Base-by-base conservation (phyloP, 192 early-diverging fungal genomes). In the Polychytrium aggregatum region DNA sequence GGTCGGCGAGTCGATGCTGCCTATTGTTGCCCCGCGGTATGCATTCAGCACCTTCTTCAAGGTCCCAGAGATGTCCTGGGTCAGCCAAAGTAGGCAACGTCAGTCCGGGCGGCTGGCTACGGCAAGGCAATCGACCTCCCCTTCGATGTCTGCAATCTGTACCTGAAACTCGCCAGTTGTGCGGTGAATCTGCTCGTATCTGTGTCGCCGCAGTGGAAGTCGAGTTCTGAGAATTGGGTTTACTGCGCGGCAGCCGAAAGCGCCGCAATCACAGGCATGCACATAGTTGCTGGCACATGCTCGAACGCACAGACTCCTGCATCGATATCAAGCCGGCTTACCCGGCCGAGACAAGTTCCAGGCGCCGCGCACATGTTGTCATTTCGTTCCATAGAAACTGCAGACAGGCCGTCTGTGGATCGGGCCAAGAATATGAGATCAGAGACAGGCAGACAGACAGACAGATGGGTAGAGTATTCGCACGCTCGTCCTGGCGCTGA, bases 371-470 rank as follows among this genome's bases (percentile, higher is more conserved):
- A 17, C 9, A 25, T 6, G 17, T 24, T 38, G n/a, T 17, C 48
- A 63, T 63, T 27, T 57, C 48, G 20, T 46, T 51, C 42, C 60
- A 52, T 13, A 56, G 22, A 14, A 53, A 41, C 31, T 63, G 37
- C 30, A 50, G 45, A 35, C 52, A 44, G 11, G 49, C 47, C 17
- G 21, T 46, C 25, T 57, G 22, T 41, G 26, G 27, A 26, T 11
- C 21, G 21, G 21, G 34, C 27, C 31, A 17, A 22, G 45, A 13
- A 13, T 9, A 36, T 17, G 18, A 21, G 37, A 22, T 14, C 14
- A 31, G 45, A 13, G 13, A 48, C 40, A 20, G 17, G 18, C 41
- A 44, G n/a, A 25, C 24, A 30, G 8, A 48, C 29, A n/a, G 24
- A 21, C 29, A 22, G 37, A 9, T 53, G 10, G 45, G 26, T 14